These are phyloP conservation scores for Phytopythium sindhum DNA, from an alignment of 352 stramenopile genomes.

Conservation along the genomic window DNA sequence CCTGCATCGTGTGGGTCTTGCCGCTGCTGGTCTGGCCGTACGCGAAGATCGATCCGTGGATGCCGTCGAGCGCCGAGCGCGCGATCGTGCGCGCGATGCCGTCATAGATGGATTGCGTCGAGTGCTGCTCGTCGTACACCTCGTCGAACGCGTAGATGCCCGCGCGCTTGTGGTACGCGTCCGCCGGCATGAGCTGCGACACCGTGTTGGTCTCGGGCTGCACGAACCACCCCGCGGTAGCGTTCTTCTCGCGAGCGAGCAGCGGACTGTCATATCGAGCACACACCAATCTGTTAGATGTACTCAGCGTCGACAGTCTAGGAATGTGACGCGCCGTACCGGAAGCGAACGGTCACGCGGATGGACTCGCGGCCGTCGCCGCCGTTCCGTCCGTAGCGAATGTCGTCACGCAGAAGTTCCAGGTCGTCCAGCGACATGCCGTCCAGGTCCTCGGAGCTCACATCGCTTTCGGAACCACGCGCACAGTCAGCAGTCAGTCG, in stretches of 20 bases:
- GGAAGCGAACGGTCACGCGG: slow-evolving; percentile 38
- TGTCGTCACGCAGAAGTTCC: slow-evolving; percentile 19
- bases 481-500: background rate
- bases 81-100: slow-evolving; percentile 57
- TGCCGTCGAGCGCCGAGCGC: slow-evolving; percentile 63
- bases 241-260: slow-evolving; percentile 28
- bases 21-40: slow-evolving; percentile 84
- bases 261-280: slow-evolving; percentile 8
- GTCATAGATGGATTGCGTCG: slow-evolving; percentile 62
- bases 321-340: background rate
- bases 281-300: background rate
- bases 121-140: slow-evolving; percentile 41
- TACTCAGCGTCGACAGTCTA: too few relatives aligned
- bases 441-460: slow-evolving; percentile 28
- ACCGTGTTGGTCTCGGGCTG: slow-evolving; percentile 31
- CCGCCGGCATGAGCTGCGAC: slow-evolving; percentile 14
- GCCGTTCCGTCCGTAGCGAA: slow-evolving; percentile 7
- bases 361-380: slow-evolving; percentile 27
- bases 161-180: slow-evolving; percentile 14
- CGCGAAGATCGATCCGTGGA: slow-evolving; percentile 80
- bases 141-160: slow-evolving; percentile 51
- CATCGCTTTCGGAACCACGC: background rate
- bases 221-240: slow-evolving; percentile 25
- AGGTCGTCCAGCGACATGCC: slow-evolving; percentile 24
- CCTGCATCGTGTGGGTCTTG: slow-evolving; percentile 81